A percentile compares a stretch with the other conserved stretches of the same genome.
Conservation (phyloP, 331 rosid species). For the Cydonia oblonga region DNA sequence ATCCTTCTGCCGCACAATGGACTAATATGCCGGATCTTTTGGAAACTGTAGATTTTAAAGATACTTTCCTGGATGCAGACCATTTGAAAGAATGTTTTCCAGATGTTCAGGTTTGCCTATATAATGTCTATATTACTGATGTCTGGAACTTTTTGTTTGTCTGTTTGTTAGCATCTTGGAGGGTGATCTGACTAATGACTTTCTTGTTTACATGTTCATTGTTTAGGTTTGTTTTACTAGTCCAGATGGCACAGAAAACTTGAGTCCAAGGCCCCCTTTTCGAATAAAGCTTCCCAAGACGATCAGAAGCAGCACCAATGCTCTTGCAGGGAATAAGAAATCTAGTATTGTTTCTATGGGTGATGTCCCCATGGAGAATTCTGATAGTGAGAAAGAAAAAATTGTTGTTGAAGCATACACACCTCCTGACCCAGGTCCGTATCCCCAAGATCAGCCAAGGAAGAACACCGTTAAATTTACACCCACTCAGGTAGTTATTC, state of each 20-base stretch:
- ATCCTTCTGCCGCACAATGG: conserved; percentile 97
- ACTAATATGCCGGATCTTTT: conserved; percentile 91
- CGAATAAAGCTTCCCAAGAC: conserved; percentile 66
- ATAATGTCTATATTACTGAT: conserved; percentile 6
- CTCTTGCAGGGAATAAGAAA: conserved; percentile 41
- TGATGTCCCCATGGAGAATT: conserved; percentile 28
- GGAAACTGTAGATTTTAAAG: conserved; percentile 84
- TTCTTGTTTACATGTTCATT: conserved; percentile 11
- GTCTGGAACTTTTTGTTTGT: background rate
- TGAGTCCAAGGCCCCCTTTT: conserved; percentile 79
- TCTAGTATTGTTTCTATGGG: conserved; percentile 31
- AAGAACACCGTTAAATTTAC: conserved; percentile 91
- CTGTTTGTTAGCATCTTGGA: background rate
- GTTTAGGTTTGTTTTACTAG: conserved; percentile 56
- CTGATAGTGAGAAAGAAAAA: conserved; percentile 41
- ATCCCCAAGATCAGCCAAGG: conserved; percentile 98
- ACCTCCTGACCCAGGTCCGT: conserved; percentile 95
- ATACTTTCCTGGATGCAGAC: conserved; percentile 75
- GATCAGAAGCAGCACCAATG: conserved; percentile 37
- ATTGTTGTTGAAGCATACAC: conserved; percentile 72
- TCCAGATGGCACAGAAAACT: conserved; percentile 49
- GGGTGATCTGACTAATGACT: background rate
- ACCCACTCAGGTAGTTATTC: conserved; percentile 65
- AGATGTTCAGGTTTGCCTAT: conserved; percentile 54
- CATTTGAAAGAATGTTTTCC: conserved; percentile 71